Conservation (phyloP, 1,139 yeast species). For the Pichia sp. region DNA sequence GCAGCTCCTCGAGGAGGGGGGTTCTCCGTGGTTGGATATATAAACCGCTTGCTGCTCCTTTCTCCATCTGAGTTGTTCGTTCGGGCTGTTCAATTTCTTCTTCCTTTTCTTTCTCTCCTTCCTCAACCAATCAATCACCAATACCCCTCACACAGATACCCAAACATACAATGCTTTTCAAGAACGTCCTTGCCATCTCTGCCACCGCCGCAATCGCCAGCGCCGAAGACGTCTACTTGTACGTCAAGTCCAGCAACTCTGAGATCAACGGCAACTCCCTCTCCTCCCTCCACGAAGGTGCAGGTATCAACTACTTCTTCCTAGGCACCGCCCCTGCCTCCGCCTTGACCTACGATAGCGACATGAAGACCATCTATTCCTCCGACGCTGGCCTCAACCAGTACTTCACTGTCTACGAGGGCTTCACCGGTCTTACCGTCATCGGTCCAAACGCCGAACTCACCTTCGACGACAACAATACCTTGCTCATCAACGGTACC, state of each 20-base stretch:
- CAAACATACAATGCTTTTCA: conserved; percentile 3
- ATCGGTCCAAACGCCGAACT: conserved; percentile 5
- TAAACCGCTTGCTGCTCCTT: no score
- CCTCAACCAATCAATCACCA: not conserved
- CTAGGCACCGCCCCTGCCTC: conserved; percentile 22
- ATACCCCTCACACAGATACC: not conserved
- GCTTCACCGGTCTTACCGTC: conserved; percentile 19
- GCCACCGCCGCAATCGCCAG: conserved; percentile 25
- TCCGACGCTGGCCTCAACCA: conserved; percentile 8
- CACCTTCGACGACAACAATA: conserved; percentile 20
- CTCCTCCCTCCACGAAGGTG: conserved; percentile 49
- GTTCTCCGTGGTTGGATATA: no score
- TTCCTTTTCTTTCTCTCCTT: not conserved
- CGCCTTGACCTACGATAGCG: conserved; percentile 17
- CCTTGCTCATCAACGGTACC: conserved; percentile 23
- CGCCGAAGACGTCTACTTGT: conserved; percentile 20
- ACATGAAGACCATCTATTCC: conserved; percentile 4
- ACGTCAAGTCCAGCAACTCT: conserved; percentile 26
- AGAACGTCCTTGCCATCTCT: conserved; percentile 1
- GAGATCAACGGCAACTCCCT: conserved; percentile 27
- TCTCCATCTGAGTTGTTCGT: no score
- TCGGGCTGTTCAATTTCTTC: no score
- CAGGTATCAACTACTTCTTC: conserved; percentile 47
- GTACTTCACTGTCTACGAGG: conserved; percentile 2
- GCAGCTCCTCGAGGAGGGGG: no score